These are phyloP conservation scores for Pleurotus cornucopiae DNA, from an alignment of 768 basidiomycete species.

Conservation along the genomic window DNA sequence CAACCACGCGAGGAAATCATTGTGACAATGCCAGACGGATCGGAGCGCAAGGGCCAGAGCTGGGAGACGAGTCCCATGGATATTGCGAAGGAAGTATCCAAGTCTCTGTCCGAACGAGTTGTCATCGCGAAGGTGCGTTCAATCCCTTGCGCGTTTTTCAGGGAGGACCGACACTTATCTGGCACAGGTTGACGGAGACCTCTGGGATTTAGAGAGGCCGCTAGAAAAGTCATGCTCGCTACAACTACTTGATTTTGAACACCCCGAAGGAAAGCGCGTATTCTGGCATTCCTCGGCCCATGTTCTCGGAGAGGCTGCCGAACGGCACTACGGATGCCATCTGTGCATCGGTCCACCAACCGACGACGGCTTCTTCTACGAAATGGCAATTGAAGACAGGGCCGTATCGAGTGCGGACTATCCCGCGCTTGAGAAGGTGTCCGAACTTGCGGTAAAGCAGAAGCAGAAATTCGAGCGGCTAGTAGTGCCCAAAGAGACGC, in stretches of 20 bases:
- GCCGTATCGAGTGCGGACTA: constrained; percentile 82
- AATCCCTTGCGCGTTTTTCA: neutral
- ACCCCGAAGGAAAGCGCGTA: constrained; percentile 92
- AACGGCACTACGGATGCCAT: constrained; percentile 95
- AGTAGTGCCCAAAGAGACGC: constrained; percentile 89
- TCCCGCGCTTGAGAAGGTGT: constrained; percentile 82
- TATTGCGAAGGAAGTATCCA: constrained; percentile 83
- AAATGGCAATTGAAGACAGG: constrained; percentile 90
- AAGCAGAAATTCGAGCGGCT: constrained; percentile 96
- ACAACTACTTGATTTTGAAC: constrained; percentile 88
- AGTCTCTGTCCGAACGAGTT: constrained; percentile 80
- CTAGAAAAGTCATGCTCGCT: constrained; percentile 82
- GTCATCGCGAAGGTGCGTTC: constrained; percentile 86
- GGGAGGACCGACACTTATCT: neutral
- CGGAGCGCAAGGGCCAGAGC: constrained; percentile 75
- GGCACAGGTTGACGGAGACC: constrained; percentile 68
- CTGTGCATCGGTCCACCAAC: constrained; percentile 96
- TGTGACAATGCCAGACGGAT: constrained; percentile 84
- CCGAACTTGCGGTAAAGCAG: constrained; percentile 88
- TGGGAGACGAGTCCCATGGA: constrained; percentile 96
- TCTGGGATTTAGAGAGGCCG: constrained; percentile 96
- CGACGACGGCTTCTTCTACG: constrained; percentile 99
- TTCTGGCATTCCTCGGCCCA: constrained; percentile 99
- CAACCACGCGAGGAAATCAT: constrained; percentile 83
- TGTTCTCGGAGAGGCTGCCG: constrained; percentile 94